Evolutionary conservation across 495 filamentous ascomycete genomes (phyloP), one percentile per base, ranked within the genome.

Genomic region (Aspergillus hancockii): DNA sequence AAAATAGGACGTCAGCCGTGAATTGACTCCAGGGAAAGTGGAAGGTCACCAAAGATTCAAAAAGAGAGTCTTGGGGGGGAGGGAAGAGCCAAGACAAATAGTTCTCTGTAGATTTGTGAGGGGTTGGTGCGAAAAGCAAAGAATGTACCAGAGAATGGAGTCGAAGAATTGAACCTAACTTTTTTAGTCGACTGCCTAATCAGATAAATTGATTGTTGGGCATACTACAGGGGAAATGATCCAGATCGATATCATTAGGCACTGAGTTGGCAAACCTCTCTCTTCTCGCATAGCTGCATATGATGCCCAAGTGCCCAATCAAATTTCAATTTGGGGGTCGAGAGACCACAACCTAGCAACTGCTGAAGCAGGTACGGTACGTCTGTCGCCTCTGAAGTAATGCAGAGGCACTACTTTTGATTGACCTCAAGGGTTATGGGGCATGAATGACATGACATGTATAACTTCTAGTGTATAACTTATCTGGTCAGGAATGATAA

Each of bases 221-320:
- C 54, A 38, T 57, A 14, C 51, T 45, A 63, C 55, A 46, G 41
- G 54, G 57, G 34, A 18, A 19, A 51, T 50, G 25, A 31, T 31
- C 52, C 30, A 56, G 49, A 43, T 47, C 45, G 45, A 45, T 58
- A 21, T 31, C 31, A 34, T 57, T 57, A 61, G 53, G 50, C 50
- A 57, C 54, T 55, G 55, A 58, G 55, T 40, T 58, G 55, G 49
- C 54, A 54, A n/a, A 25, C 59, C 22, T 49, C 22, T 57, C 47
- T 46, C 4, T 22, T 31, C 38, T 21, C 41, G 49, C 45, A 30
- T 30, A 34, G 40, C 8, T 32, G 46, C 19, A 60, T 53, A 57
- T 62, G 65, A 52, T 68, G 66, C 66, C 66, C 63, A 60, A 68
- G n/a, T 65, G 66, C 63, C 66, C 66, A 68, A 65, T 65, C 55